Base-by-base conservation (phyloP, 2,329 filamentous ascomycete genomes). In the Microdochium trichocladiopsis region DNA sequence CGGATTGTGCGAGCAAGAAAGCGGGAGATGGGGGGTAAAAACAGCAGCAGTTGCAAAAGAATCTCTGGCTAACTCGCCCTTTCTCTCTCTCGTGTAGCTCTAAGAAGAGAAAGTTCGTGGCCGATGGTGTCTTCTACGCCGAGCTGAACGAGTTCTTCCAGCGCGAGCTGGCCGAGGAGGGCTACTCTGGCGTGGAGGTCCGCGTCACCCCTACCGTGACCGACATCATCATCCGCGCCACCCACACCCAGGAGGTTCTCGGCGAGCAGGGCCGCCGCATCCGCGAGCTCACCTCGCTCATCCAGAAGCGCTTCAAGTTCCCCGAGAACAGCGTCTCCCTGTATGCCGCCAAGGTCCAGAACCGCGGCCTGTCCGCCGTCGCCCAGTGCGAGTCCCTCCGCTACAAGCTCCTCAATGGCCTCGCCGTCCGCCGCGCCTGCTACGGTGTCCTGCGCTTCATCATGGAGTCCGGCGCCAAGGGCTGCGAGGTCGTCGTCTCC, bases 81-180 rank as follows among this genome's bases (percentile, higher is more conserved):
- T 28, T 25, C 43, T 55, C 51, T 52, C 48, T 8, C 16, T 21
- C n/a, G 2, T 18, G 62, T 72, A 92, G 88, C 77, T 92, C 88
- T 76, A 93, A 93, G 87, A 80, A 87, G 78, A 89, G 88, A 84
- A 93, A 93, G 86, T 93, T 92, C 82, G 87, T 93, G 74, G 89
- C 88, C 66, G 94, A 99, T 79, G 94, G 94, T 87, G 94, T 99
- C 72, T 99, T 99, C 90, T 99, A 96, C 80, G 94, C 94, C 83
- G 94, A 99, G 82, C 83, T 99, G 78, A 99, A 99, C 88, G 94
- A 99, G 83, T 99, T 99, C 88, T 99, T 99, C 90, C 94, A 97
- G 86, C 93, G 94, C 78, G 94, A 99, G 82, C 84, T 99, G 74
- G 94, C 94, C 74, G 94, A 99, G 87, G 95, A 99, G 83, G 94